Evolutionary conservation across 192 early-diverging fungal genomes (phyloP), one percentile per base, ranked within the genome.

Genomic region (Lunasporangiospora selenospora): DNA sequence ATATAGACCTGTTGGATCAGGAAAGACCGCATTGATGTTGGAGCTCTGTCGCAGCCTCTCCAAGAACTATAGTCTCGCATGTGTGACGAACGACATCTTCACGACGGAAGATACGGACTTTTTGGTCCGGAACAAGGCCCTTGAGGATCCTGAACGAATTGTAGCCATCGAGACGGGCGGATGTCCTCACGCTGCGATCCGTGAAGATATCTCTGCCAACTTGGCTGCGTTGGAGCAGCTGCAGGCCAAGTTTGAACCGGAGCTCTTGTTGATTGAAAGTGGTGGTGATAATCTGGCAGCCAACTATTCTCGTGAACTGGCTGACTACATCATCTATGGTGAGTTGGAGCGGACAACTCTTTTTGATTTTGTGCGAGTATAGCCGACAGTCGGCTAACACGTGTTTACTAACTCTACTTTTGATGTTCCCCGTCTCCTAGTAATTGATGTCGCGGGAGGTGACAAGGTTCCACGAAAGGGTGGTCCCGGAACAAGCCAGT

Each of bases 51-150:
- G 83, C 26, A 76, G 79, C 18, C 83, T 98, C 31, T 88, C 92
- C 58, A 90, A 92, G 36, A 77, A 80, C 50, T 92, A 88, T 82
- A 89, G 88, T 57, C 82, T 98, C 50, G 95, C 89, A 23, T 92
- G 91, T 39, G 94, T 98, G 9, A 98, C 96, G 48, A 98, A 98
- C 73, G 96, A 98, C 67, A 98, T 98, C 56, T 98, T 98, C 66
- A 98, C 96, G 6, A 85, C 87, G 38, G 96, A 98, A 58, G 95
- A 98, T 75, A 93, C 96, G 16, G 96, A 98, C 76, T 98, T 98
- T 73, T 82, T 98, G 51, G 85, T 93, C 36, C 82, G 89, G 58
- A 84, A 98, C 80, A 85, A 92, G 39, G 96, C 96, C 8, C 85
- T 98, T 3, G 90, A 92, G 18, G 76, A 87, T 19, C 69, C 69